Evolutionary conservation across 495 filamentous ascomycete species (phyloP).

Genomic region (Cercophora newfieldiana): DNA sequence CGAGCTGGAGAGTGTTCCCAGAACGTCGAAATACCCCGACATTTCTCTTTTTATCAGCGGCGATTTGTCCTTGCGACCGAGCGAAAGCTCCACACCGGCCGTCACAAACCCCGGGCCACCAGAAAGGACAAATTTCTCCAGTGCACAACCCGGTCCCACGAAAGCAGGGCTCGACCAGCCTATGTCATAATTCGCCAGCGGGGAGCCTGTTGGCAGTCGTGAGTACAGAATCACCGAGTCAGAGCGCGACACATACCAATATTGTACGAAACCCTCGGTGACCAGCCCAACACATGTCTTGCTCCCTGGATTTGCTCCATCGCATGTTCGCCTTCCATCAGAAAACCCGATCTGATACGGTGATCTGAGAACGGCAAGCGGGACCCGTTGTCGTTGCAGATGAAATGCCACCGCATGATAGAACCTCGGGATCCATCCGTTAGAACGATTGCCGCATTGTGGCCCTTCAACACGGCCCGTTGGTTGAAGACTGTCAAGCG

Average conservation of each 20-base stretch:
- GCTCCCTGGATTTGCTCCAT: background rate
- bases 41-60: background rate
- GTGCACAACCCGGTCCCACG: conserved; percentile 6
- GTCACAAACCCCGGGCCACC: conserved; percentile 5
- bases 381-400: background rate
- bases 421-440: too few species aligned
- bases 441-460: too few species aligned
- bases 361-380: background rate
- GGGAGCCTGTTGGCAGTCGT: background rate
- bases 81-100: conserved; percentile 1
- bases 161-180: conserved; percentile 7
- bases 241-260: background rate
- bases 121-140: conserved; percentile 12
- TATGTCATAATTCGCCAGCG: conserved; percentile 12
- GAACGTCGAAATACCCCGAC: conserved; percentile 2
- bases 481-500: too few species aligned
- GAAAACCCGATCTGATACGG: background rate
- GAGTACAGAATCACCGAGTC: background rate
- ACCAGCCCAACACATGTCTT: background rate
- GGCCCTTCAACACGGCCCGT: too few species aligned
- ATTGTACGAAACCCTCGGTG: background rate
- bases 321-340: background rate
- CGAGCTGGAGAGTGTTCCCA: background rate
- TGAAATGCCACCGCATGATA: background rate
- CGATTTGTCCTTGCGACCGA: conserved; percentile 11